Base-by-base conservation (phyloP, 768 basidiomycete species). In the Kwoniella mangroviensis region DNA sequence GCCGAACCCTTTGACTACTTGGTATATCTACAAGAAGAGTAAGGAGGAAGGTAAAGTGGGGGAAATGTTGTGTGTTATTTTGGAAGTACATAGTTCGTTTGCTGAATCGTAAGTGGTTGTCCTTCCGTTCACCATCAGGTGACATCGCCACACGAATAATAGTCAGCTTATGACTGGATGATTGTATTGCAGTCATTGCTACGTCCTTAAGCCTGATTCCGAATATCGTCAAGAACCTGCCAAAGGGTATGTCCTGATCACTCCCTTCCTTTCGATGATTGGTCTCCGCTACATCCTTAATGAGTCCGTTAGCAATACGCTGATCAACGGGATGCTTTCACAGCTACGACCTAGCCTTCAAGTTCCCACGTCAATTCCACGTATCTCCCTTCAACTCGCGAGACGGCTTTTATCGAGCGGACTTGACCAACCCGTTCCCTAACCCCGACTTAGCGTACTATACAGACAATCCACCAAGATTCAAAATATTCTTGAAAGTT, bases 81-180 rank as follows among this genome's bases (percentile, higher is more conserved):
- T 91, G 3, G 90, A 91, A 85, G 89, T 90, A 9, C 90, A 91
- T 75, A 91, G 91, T 76, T 91, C 90, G 0, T 91, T 91, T 75
- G 89, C 88, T 5, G 90, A 91, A 81, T 86, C 86, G 66, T 82
- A 61, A 77, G 81, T 73, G 34, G 34, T 34, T 34, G 34, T 34
- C 34, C 34, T 34, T 34, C 34, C 6, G 34, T 34, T 7, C 28
- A 24, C 2, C 53, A 22, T 55, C 64, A 42, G 34, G 19, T 13
- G 45, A 49, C 15, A 15, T 6, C 22, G 15, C 40, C 11, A 11
- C 17, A 28, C 1, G 28, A 21, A 63, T 28, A 1, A 60, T 1
- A 19, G 2, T 15, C 45, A 19, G 19, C 45, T 13, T 60, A 21
- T 26, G 3, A 0, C 15, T 21, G 2, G 0, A 21, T 60, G 21